phyloP scores from a whole-genome alignment of 306 rosid species.

The Prunus campanulata region DNA sequence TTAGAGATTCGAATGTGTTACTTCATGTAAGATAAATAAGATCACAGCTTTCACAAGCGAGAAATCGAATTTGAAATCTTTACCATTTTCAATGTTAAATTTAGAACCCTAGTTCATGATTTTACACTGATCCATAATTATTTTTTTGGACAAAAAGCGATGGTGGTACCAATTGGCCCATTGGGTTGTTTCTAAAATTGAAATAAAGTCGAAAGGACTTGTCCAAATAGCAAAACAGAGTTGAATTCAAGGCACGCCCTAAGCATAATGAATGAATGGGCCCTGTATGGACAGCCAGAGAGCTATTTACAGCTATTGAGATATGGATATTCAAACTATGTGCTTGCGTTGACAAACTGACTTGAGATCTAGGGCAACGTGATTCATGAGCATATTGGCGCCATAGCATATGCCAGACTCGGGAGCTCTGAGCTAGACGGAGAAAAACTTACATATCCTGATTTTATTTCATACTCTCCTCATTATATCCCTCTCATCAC shows the following conservation, averaged over 20 bases:
- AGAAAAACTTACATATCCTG: neutral
- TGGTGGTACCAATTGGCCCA: neutral
- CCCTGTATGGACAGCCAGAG: neutral
- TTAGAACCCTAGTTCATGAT: too few relatives aligned
- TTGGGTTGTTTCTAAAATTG: neutral
- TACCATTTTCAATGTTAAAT: too few relatives aligned
- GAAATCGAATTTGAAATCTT: too few relatives aligned
- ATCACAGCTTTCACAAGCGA: too few relatives aligned
- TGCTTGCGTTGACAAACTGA: neutral
- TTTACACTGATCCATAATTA: too few relatives aligned
- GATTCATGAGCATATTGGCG: neutral
- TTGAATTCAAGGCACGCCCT: too few relatives aligned
- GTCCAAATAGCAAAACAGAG: too few relatives aligned
- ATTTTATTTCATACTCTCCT: too few relatives aligned
- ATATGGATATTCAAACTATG: neutral
- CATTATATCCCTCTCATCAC: neutral
- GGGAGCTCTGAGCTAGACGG: neutral
- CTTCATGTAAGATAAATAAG: too few relatives aligned
- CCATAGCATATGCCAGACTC: neutral
- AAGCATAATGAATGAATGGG: neutral
- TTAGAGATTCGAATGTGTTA: too few relatives aligned
- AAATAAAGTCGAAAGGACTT: neutral
- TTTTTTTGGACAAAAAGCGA: neutral
- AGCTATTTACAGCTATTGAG: too few relatives aligned
- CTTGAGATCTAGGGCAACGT: neutral